phyloP scores from a whole-genome alignment of 805 yeast species.

The Suhomyces faveliae region DNA sequence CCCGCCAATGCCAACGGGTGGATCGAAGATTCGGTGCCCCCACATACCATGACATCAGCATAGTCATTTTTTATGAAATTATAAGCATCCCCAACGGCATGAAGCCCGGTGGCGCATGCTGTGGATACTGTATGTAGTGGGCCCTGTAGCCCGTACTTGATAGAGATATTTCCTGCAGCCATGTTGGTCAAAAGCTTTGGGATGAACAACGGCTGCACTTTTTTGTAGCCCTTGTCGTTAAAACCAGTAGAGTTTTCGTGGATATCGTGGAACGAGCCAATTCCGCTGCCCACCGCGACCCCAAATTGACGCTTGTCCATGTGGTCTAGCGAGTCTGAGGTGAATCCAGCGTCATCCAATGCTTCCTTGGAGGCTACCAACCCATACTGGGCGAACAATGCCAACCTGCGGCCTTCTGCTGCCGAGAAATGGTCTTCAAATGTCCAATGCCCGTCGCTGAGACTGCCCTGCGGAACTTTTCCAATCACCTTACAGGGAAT shows the following conservation, averaged over 20 bases:
- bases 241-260: conserved; percentile 61
- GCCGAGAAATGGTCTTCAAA: conserved; percentile 48
- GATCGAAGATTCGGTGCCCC: conserved; percentile 87
- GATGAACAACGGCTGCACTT: conserved; percentile 80
- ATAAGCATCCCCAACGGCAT: conserved; percentile 89
- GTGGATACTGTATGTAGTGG: conserved; percentile 87
- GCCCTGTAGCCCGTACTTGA: conserved; percentile 72
- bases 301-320: conserved; percentile 46
- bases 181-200: conserved; percentile 84
- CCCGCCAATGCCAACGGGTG: conserved; percentile 90
- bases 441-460: conserved; percentile 50
- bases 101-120: conserved; percentile 96
- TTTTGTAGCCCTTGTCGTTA: conserved; percentile 54
- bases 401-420: conserved; percentile 58
- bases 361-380: conserved; percentile 78
- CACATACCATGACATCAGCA: conserved; percentile 86
- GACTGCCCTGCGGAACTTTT: conserved; percentile 55
- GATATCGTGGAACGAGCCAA: conserved; percentile 79
- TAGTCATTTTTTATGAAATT: conserved; percentile 76
- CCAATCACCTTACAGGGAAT: conserved; percentile 79
- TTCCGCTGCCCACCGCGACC: conserved; percentile 89
- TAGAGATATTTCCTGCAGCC: conserved; percentile 92
- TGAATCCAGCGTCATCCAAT: conserved; percentile 55
- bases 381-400: conserved; percentile 76
- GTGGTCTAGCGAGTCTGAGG: background rate